phyloP scores from a whole-genome alignment of 805 yeast species.

The Kluyveromyces lactis region DNA sequence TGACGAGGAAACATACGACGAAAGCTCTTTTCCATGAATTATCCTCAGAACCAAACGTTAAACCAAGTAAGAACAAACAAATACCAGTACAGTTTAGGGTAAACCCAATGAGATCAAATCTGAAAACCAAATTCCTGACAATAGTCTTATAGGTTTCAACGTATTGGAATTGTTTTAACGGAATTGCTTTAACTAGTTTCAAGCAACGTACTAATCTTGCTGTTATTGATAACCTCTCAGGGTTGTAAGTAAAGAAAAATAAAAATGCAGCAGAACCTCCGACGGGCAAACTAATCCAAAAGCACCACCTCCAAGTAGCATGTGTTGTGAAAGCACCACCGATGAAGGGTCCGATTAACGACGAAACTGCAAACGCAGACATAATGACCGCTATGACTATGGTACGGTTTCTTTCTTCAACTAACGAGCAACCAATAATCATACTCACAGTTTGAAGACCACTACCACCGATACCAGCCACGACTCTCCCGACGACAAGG shows the following conservation, averaged over 20 bases:
- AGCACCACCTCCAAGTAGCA: constrained; percentile 72
- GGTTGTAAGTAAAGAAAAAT: constrained; percentile 15
- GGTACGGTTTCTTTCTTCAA: constrained; percentile 20
- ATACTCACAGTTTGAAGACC: constrained; percentile 52
- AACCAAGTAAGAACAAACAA: constrained; percentile 15
- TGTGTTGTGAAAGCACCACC: constrained; percentile 58
- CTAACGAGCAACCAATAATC: constrained; percentile 40
- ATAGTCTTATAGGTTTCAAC: neutral
- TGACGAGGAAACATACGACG: constrained; percentile 33
- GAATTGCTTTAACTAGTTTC: neutral
- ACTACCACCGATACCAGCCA: constrained; percentile 68
- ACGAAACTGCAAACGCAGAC: constrained; percentile 38
- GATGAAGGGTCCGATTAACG: constrained; percentile 52
- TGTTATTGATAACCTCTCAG: neutral
- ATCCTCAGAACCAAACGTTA: constrained; percentile 44
- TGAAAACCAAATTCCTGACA: constrained; percentile 8
- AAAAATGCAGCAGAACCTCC: constrained; percentile 37
- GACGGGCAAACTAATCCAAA: constrained; percentile 59
- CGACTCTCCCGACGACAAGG: constrained; percentile 62
- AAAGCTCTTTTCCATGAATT: constrained; percentile 45
- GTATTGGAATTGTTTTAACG: neutral
- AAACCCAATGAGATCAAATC: constrained; percentile 20
- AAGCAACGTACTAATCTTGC: neutral
- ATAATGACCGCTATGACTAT: constrained; percentile 18
- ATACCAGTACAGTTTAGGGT: constrained; percentile 16